phyloP scores from a whole-genome alignment of 2,329 filamentous ascomycete species.

The Alternaria tenuissima region DNA sequence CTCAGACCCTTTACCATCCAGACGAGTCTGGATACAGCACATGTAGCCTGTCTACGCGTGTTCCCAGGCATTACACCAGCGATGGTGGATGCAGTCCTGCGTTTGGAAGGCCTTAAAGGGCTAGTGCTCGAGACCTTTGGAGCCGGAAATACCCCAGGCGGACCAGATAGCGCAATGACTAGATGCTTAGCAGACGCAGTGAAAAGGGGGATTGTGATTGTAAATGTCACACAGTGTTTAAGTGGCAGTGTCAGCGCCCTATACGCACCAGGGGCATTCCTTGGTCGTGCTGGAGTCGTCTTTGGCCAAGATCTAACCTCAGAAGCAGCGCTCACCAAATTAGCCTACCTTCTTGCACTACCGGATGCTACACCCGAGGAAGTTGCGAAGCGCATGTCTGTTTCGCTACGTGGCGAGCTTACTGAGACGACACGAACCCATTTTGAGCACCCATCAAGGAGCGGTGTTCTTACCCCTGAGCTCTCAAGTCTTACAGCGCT shows the following conservation, averaged over 20 bases:
- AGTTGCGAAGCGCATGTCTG: conserved; percentile 74
- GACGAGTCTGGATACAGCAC: conserved; percentile 80
- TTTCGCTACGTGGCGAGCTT: conserved; percentile 82
- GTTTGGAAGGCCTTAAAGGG: conserved; percentile 77
- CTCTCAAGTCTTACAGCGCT: conserved; percentile 76
- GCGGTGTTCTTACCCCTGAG: conserved; percentile 61
- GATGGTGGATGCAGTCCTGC: conserved; percentile 87
- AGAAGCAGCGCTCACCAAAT: conserved; percentile 89
- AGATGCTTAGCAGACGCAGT: conserved; percentile 80
- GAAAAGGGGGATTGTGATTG: conserved; percentile 80
- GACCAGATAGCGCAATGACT: conserved; percentile 79
- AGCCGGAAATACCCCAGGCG: conserved; percentile 88
- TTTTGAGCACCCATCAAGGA: conserved; percentile 76
- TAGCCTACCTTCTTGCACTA: conserved; percentile 81
- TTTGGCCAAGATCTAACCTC: conserved; percentile 89
- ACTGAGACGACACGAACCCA: conserved; percentile 76
- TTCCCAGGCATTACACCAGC: conserved; percentile 94
- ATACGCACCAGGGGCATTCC: conserved; percentile 64
- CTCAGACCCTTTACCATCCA: conserved; percentile 79
- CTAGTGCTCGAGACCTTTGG: conserved; percentile 92
- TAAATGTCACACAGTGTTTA: conserved; percentile 91
- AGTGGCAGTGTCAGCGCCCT: conserved; percentile 52
- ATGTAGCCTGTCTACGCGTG: conserved; percentile 87
- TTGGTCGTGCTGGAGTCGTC: conserved; percentile 84
- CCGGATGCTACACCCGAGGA: conserved; percentile 70